Percentiles rank a stretch among this genome's conserved stretches.
These are phyloP conservation scores for Pichia cephalocereana DNA, from an alignment of 805 yeast genomes.

Conservation along the genomic window DNA sequence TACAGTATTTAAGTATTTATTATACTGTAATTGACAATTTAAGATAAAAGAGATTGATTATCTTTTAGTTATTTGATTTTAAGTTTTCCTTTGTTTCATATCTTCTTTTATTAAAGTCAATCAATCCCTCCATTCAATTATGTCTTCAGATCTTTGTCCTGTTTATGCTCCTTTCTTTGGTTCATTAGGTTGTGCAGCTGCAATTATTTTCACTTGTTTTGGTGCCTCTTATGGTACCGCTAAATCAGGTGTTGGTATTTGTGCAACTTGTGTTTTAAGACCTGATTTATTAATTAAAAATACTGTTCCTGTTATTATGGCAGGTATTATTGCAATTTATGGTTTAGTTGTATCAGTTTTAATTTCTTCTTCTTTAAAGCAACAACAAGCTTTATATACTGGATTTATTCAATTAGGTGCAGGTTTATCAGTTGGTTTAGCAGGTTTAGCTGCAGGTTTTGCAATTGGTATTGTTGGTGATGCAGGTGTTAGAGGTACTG, in stretches of 20 bases:
- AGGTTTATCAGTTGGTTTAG: constrained; percentile 93
- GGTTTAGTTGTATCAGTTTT: constrained; percentile 95
- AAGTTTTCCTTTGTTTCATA: neutral
- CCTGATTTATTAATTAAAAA: constrained; percentile 91
- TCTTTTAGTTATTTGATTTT: neutral
- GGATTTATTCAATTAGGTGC: constrained; percentile 98
- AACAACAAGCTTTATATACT: constrained; percentile 87
- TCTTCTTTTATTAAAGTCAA: neutral
- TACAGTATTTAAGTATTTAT: no score
- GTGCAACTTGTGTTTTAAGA: constrained; percentile 96
- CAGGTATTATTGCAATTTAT: constrained; percentile 98
- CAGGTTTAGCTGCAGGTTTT: constrained; percentile 97
- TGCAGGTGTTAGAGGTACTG: constrained; percentile 98
- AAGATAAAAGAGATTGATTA: no score
- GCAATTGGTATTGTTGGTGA: constrained; percentile 99
- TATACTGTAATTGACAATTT: no score
- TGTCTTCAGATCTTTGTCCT: constrained; percentile 33
- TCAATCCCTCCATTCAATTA: constrained; percentile 13
- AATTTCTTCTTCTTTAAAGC: constrained; percentile 82
- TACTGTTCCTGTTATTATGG: constrained; percentile 97
- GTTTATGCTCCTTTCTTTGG: constrained; percentile 96
- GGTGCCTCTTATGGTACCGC: constrained; percentile 99
- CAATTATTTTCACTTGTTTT: constrained; percentile 96
- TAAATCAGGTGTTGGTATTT: constrained; percentile 98
- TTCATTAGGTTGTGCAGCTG: constrained; percentile 98